Base-by-base conservation (phyloP, 768 basidiomycete species). In the Hericium rajendrae region DNA sequence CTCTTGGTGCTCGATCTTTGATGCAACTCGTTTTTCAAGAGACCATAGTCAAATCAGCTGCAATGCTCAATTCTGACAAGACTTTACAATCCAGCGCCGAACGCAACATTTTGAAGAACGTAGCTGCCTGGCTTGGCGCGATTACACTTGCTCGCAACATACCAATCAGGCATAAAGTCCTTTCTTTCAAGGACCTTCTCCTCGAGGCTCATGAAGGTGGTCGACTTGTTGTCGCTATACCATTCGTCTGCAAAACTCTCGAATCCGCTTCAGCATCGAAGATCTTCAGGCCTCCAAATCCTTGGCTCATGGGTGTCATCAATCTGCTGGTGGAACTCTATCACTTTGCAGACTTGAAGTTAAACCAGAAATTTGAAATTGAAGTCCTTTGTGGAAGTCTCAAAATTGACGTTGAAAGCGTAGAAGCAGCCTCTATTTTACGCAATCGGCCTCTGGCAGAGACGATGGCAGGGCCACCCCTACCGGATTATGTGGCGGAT, bases 291-390 rank as follows among this genome's bases (percentile, higher is more conserved):
- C 88, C 93, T 18, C 97, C 97, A 24, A 99, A 97, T 69, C 97
- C 97, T 2, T 99, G 97, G 97, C 73, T 99, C 52, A 94, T 97
- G 88, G 94, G 90, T 0, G 90, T 99, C 61, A 77, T 98, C 65
- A 84, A 88, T 62, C 77, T 98, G 46, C 81, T 98, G 48, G 90
- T 85, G 48, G 97, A 99, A 69, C 80, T 99, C n/a, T 98, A 99
- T 70, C 91, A 94, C 68, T 94, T 87, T 65, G 95, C 93, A 4
- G 94, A 98, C 64, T 78, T 98, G 60, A 95, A 95, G 72, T 76
- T 98, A 56, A 97, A 97, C 68, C 80, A 94, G 68, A 98, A 97
- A 72, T 99, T 99, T 67, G 97, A 98, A 72, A 98, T 99, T 55
- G 97, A 99, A 71, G 86, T 97, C 40, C 75, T 98, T 18, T 98